These are phyloP conservation scores for Chiua sp. DNA, from an alignment of 1,284 basidiomycete genomes.

Conservation along the genomic window DNA sequence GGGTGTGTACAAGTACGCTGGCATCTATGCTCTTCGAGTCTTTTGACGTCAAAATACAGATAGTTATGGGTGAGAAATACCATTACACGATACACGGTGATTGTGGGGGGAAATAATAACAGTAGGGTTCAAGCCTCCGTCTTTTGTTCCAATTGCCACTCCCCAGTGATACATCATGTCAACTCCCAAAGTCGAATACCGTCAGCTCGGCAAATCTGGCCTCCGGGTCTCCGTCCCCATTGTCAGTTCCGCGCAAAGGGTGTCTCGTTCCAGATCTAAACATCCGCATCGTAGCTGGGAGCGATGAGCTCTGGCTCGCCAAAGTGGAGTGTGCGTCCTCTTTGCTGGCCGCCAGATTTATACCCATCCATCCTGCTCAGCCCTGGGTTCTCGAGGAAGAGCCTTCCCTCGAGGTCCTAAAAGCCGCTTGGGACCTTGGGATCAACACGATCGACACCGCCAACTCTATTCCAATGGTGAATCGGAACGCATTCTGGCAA, in stretches of 20 bases:
- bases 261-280: background rate
- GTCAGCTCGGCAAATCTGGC: conserved; percentile 52
- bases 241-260: conserved; percentile 21
- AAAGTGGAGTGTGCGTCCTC: conserved; percentile 40
- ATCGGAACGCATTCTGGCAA: conserved; percentile 51
- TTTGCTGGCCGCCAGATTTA: background rate
- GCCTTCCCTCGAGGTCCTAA: conserved; percentile 43
- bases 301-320: conserved; percentile 53
- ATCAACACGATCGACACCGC: conserved; percentile 61
- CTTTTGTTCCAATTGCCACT: too few relatives aligned
- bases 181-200: conserved; percentile 38
- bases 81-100: too few relatives aligned
- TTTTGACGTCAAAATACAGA: too few relatives aligned
- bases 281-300: conserved; percentile 40
- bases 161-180: conserved; percentile 9
- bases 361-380: conserved; percentile 20
- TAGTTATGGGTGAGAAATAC: too few relatives aligned
- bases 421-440: conserved; percentile 53
- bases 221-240: conserved; percentile 57
- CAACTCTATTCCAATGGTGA: conserved; percentile 60
- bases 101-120: too few relatives aligned
- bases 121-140: too few relatives aligned
- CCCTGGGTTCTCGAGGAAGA: conserved; percentile 54
- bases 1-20: too few relatives aligned
- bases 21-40: too few relatives aligned